Evolutionary conservation across 345 rosid species (phyloP), one percentile per base, ranked within the genome.

Genomic region (Hibiscus mutabilis): DNA sequence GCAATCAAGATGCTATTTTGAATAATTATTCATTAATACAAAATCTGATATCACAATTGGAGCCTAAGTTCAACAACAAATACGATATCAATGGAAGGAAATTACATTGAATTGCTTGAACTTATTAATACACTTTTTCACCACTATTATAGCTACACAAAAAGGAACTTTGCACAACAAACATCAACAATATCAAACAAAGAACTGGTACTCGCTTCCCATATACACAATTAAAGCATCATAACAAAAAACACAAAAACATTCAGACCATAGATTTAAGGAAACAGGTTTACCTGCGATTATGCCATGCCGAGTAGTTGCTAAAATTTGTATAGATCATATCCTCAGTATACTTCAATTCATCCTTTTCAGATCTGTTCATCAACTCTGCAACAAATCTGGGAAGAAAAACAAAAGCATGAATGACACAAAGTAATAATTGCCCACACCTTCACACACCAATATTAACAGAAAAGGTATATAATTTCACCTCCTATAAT

Each of bases 301-400:
- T 89, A 79, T 95, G 99, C 99, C 97, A 95, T 0, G 97, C 99
- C 66, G 99, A 95, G 79, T 95, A 95, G 83, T 89, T 92, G 80
- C 97, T 92, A 79, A 95, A 81, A 82, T 90, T 84, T 0, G 46
- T 76, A 73, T 75, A 69, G 42, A 95, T 92, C 84, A 89, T 75
- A 77, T 83, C 79, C 74, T 84, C 81, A 1, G 97, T 95, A 58
- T 87, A 81, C 78, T 89, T 78, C 75, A 92, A 66, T 68, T 95
- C 99, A 79, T 95, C 97, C 83, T 86, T 87, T 33, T 85, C 80
- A 1, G 97, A 87, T 74, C 87, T 86, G 49, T 86, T 86, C 85
- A 90, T 86, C 79, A 82, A 80, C 16, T 75, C 81, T 4, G 87
- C 86, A 68, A 95, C 89, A 84, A 92, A 92, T 80, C 99, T 95